These are phyloP conservation scores for Volvariella surrecta DNA, from an alignment of 1,284 basidiomycete genomes.

Conservation along the genomic window DNA sequence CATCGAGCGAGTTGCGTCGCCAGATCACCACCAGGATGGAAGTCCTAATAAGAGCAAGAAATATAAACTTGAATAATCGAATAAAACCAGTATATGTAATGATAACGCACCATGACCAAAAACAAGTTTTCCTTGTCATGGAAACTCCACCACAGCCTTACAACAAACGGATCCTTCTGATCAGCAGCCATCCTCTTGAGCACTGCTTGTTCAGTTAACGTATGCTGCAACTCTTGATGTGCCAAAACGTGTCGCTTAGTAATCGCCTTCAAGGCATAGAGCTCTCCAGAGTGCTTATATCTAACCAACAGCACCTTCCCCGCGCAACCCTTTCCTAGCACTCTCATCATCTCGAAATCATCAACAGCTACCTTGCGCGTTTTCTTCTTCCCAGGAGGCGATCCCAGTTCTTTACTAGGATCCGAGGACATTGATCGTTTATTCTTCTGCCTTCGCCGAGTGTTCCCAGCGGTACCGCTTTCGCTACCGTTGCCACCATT, in stretches of 20 bases:
- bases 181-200: constrained; percentile 84
- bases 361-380: constrained; percentile 70
- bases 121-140: constrained; percentile 94
- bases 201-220: constrained; percentile 90
- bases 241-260: constrained; percentile 93
- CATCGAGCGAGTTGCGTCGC: constrained; percentile 94
- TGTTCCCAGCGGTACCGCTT: constrained; percentile 22
- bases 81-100: constrained; percentile 10
- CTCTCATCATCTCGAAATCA: constrained; percentile 95
- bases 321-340: constrained; percentile 93
- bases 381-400: constrained; percentile 28
- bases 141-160: constrained; percentile 93
- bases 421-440: constrained; percentile 46
- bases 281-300: constrained; percentile 58
- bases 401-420: constrained; percentile 30
- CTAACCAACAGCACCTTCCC: constrained; percentile 88
- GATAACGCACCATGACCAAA: constrained; percentile 65
- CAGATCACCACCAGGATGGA: constrained; percentile 93
- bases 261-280: constrained; percentile 94
- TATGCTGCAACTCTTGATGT: constrained; percentile 93
- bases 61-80: constrained; percentile 16
- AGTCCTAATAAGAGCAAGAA: constrained; percentile 49
- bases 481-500: not conserved
- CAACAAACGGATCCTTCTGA: constrained; percentile 83
- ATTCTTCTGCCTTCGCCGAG: constrained; percentile 32